These are phyloP conservation scores for Globisporangium apiculatum DNA, from an alignment of 352 stramenopile species.

Conservation along the genomic window DNA sequence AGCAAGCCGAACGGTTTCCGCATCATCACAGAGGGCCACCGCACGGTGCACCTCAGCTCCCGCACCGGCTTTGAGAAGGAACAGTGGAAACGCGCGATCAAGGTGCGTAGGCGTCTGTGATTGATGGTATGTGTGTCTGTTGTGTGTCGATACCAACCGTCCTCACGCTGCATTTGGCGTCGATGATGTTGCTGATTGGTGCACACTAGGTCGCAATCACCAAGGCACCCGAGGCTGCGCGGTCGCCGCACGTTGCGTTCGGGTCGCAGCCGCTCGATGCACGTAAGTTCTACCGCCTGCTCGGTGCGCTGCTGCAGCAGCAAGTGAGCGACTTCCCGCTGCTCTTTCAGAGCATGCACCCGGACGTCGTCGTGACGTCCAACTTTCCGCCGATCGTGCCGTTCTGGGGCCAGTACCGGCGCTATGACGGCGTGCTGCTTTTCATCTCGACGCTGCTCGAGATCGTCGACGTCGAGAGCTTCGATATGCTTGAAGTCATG, in stretches of 20 bases:
- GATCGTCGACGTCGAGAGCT: conserved; percentile 65
- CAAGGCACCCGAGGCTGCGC: conserved; percentile 27
- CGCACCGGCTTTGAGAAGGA: conserved; percentile 75
- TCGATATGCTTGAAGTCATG: conserved; percentile 65
- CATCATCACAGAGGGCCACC: conserved; percentile 58
- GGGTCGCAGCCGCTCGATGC: conserved; percentile 64
- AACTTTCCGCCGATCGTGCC: conserved; percentile 84
- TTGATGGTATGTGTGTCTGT: not conserved
- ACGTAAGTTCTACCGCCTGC: conserved; percentile 65
- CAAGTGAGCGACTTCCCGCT: conserved; percentile 69
- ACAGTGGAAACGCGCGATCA: conserved; percentile 74
- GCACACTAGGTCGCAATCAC: conserved; percentile 42
- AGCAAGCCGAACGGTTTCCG: conserved; percentile 65
- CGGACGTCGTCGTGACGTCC: conserved; percentile 66
- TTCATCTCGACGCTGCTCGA: conserved; percentile 82
- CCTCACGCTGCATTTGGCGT: not conserved
- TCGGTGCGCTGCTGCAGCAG: conserved; percentile 55
- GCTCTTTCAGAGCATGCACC: conserved; percentile 74
- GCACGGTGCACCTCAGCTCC: conserved; percentile 64
- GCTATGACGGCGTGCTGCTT: conserved; percentile 70
- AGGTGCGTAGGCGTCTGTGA: conserved; percentile 16
- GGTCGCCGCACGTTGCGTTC: conserved; percentile 48
- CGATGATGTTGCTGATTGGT: not conserved
- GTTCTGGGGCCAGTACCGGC: conserved; percentile 81
- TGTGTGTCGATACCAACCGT: conserved; percentile 1